These are phyloP conservation scores for Penicillium macrosclerotiorum DNA, from an alignment of 495 filamentous ascomycete genomes.

Conservation along the genomic window DNA sequence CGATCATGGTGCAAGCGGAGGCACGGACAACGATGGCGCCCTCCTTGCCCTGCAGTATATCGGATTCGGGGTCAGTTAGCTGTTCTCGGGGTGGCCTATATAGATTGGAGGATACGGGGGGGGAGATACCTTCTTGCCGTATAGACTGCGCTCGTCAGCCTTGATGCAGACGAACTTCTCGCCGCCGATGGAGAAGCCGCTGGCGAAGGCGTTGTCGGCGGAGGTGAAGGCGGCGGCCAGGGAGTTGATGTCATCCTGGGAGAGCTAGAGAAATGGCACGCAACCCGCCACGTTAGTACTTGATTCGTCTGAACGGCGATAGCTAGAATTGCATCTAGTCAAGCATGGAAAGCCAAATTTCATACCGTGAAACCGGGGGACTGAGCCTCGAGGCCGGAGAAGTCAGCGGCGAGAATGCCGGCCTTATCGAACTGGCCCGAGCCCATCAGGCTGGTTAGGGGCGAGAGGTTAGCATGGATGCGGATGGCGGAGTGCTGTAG, in stretches of 20 bases:
- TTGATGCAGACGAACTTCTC: slow-evolving; percentile 71
- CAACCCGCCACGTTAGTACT: background rate
- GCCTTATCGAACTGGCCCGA: slow-evolving; percentile 81
- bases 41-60: slow-evolving; percentile 63
- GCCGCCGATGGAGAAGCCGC: slow-evolving; percentile 68
- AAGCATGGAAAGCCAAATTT: slow-evolving; percentile 26
- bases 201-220: slow-evolving; percentile 26
- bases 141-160: slow-evolving; percentile 73
- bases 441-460: slow-evolving; percentile 67
- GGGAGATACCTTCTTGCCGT: slow-evolving; percentile 72
- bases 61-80: background rate
- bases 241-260: slow-evolving; percentile 37
- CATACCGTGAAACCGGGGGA: slow-evolving; percentile 67
- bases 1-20: slow-evolving; percentile 78
- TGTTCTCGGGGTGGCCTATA: background rate
- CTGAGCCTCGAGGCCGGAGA: slow-evolving; percentile 81
- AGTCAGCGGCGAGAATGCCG: slow-evolving; percentile 78
- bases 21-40: slow-evolving; percentile 81
- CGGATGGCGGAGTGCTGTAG: slow-evolving; percentile 10
- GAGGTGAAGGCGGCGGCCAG: slow-evolving; percentile 34
- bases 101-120: background rate
- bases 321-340: background rate
- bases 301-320: background rate
- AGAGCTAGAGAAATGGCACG: slow-evolving; percentile 27
- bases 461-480: slow-evolving; percentile 17